Evolutionary conservation across 225 moss, liverwort and hornwort species (phyloP).

Genomic region (Physcomitrellopsis africana): DNA sequence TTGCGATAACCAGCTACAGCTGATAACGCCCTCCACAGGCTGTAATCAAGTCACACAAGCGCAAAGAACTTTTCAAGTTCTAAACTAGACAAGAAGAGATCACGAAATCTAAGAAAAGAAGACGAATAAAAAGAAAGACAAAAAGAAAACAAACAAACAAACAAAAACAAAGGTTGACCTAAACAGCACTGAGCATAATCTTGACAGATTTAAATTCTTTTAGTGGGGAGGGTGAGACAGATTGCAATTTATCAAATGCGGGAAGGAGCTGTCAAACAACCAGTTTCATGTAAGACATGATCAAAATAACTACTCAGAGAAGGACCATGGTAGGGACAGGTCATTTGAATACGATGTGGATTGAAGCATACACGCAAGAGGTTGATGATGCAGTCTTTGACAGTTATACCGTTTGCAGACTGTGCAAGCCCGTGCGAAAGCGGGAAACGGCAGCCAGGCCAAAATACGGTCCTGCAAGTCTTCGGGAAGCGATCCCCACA

Average conservation of each 20-base stretch:
- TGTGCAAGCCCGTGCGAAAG: constrained; percentile 89
- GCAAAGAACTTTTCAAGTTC: neutral
- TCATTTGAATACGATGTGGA: no score
- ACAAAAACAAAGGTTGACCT: neutral
- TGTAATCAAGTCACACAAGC: no score
- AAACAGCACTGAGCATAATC: neutral
- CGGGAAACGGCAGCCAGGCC: constrained; percentile 92
- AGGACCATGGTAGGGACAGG: no score
- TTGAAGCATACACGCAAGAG: no score
- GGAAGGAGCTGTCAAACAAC: neutral
- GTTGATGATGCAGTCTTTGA: neutral
- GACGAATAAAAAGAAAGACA: no score
- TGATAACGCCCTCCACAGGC: no score
- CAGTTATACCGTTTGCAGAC: constrained; percentile 68
- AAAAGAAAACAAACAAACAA: no score
- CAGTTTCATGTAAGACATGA: neutral
- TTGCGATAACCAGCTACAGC: neutral
- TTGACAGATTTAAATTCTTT: neutral
- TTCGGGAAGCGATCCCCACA: constrained; percentile 92
- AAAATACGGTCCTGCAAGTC: constrained; percentile 93
- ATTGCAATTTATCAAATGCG: neutral
- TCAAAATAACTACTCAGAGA: neutral
- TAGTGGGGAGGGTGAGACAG: neutral
- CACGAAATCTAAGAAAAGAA: no score
- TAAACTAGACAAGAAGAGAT: neutral